Evolutionary conservation across 1,284 basidiomycete species (phyloP), one percentile per base, ranked within the genome.

Genomic region (Leccinum fuscescens): DNA sequence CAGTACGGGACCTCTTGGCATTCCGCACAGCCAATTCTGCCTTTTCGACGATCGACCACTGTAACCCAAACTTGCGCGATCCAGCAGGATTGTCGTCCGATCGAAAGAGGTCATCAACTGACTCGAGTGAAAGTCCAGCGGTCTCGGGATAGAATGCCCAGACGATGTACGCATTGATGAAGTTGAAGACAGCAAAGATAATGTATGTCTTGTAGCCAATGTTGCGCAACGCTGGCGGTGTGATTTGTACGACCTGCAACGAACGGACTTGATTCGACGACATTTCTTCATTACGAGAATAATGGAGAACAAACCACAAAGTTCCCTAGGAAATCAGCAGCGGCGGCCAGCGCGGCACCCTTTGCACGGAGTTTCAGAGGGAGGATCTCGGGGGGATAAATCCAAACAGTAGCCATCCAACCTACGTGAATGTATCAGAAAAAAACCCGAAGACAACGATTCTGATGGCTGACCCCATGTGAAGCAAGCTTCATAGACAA

Each of bases 321-420:
- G 37, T 64, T 65, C 15, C 63, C 61, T 6, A 64, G 39, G 20
- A 66, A 64, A 37, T 64, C 50, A 0, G 61, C 53, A 0, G 64
- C 64, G 1, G 61, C 31, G 5, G 61, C 64, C 11, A 63, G 64
- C 4, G 61, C 63, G 1, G 63, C 53, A 17, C 63, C 64, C 15
- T 66, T 60, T n/a, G 61, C 55, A 17, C 56, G 61, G 24, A 66
- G 44, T n/a, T 59, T 66, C 53, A 65, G 55, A 17, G 64, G 63
- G 3, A 64, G 52, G 37, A 64, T 64, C 24, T 64, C 64, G 0
- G 60, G 55, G 3, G 56, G 63, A 15, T 64, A 64, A 20, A 64
- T 42, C 64, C 64, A 65, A 24, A 65, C 61, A 5, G 63, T 66
- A 15, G 49, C 55, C 64, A 66, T 64, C 61, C 63, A 64, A 39